Evolutionary conservation across 345 rosid species (phyloP), one percentile per base, ranked within the genome.

Genomic region (Bruguiera parviflora): DNA sequence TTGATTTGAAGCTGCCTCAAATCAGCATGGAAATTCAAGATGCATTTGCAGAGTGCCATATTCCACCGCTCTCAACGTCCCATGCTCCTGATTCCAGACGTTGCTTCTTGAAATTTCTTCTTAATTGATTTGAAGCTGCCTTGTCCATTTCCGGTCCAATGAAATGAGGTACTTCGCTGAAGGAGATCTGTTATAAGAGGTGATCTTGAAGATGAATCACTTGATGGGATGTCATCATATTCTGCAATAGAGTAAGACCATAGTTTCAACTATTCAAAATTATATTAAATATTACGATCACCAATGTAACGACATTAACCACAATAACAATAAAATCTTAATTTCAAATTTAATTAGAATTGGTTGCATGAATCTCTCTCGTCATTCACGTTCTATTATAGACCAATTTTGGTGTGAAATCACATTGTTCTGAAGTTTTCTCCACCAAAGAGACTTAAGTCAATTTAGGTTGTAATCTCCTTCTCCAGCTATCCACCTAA

Each of bases 21-120:
- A 5, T 16, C 9, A 20, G 53, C 67, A 37, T 27, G 5, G 29
- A 24, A 57, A 63, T 49, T 43, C 18, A 51, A 32, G 19, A 58
- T 56, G 18, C 39, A 32, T 32, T 32, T 28, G 31, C 63, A 56
- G 58, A 47, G 67, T 59, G 56, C 58, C 46, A 69, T 9, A 61
- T 56, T 32, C 68, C 24, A 56, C 32, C 47, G 52, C 35, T 52
- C 49, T 86, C 74, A 89, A 86, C 94, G 86, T 58, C 79, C 81
- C 53, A 76, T 75, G 69, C 81, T 85, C 79, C 95, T 84, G 58
- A 91, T 83, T 51, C 86, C 97, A 27, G 90, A 81, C 32, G 91
- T 89, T 64, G 95, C 96, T 64, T 81, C 96, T 74, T 94, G 96
- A 72, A 94, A 75, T 82, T 79, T 87, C 84, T 87, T 86, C 81